Conservation (phyloP, 1,284 basidiomycete species). For the Ceratobasidium sp. region DNA sequence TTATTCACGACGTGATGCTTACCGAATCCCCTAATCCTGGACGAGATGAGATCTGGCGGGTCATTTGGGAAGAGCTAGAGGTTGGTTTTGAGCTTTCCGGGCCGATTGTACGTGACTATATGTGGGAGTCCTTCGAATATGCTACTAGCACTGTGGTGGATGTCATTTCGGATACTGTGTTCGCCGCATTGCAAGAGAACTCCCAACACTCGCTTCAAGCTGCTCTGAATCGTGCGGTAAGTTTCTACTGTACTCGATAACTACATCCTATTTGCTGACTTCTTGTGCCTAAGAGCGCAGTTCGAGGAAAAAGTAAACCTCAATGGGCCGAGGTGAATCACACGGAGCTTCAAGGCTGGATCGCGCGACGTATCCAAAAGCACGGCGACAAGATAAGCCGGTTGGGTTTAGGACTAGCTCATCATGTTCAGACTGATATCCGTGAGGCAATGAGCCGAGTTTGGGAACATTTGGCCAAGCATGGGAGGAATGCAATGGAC, state of each 20-base stretch:
- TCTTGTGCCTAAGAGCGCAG: constrained; percentile 7
- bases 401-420: constrained; percentile 27
- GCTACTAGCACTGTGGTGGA: constrained; percentile 37
- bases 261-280: neutral
- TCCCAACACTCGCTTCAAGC: constrained; percentile 28
- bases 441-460: constrained; percentile 31
- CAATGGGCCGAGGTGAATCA: constrained; percentile 37
- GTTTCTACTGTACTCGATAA: neutral
- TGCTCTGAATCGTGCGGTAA: constrained; percentile 35
- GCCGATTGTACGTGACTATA: constrained; percentile 39
- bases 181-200: constrained; percentile 28
- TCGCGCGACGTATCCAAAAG: constrained; percentile 36
- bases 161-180: constrained; percentile 38
- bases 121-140: constrained; percentile 41
- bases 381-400: constrained; percentile 40
- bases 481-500: neutral
- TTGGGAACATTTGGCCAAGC: constrained; percentile 35
- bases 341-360: constrained; percentile 38
- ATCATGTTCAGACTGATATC: constrained; percentile 33
- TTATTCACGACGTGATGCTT: constrained; percentile 28
- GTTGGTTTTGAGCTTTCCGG: constrained; percentile 35
- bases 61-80: constrained; percentile 39
- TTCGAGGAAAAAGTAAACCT: constrained; percentile 10
- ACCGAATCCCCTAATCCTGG: constrained; percentile 35
- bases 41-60: constrained; percentile 38